phyloP scores from a whole-genome alignment of 352 stramenopile genomes.

The Phytopythium boreale region DNA sequence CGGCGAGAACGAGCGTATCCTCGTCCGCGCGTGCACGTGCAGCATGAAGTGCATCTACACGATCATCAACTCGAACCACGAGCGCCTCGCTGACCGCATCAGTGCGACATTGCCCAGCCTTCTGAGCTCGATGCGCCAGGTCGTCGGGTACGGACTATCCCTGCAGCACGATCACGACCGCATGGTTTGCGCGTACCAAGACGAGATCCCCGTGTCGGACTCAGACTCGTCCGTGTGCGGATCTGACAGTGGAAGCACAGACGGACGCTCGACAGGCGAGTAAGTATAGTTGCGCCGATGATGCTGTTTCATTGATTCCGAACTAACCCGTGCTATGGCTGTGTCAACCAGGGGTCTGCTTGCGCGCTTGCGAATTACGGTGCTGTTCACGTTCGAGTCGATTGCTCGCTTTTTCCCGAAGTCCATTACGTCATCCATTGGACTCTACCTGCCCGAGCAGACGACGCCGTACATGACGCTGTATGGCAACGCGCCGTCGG shows the following conservation, averaged over 20 bases:
- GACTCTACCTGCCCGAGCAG: conserved; percentile 79
- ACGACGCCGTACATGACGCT: conserved; percentile 81
- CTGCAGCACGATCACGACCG: conserved; percentile 52
- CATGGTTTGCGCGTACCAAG: conserved; percentile 49
- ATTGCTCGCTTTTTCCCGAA: conserved; percentile 70
- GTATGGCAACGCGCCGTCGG: conserved; percentile 68
- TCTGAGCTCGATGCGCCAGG: conserved; percentile 75
- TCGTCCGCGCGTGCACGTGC: conserved; percentile 80
- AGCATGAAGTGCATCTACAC: conserved; percentile 88
- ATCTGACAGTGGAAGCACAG: conserved; percentile 35
- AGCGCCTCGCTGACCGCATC: conserved; percentile 59
- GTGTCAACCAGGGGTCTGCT: conserved; percentile 43
- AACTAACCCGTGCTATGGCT: background rate
- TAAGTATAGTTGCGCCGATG: conserved; percentile 23
- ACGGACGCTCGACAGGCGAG: conserved; percentile 36
- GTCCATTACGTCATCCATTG: conserved; percentile 72
- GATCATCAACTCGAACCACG: conserved; percentile 70
- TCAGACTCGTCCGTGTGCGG: conserved; percentile 75
- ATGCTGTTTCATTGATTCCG: background rate
- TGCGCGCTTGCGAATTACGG: conserved; percentile 67
- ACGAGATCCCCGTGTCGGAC: conserved; percentile 57
- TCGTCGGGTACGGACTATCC: conserved; percentile 64
- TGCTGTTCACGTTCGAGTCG: conserved; percentile 66
- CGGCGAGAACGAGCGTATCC: conserved; percentile 67
- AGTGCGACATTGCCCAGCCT: conserved; percentile 52